Base-by-base conservation (phyloP, 2,329 filamentous ascomycete genomes). In the Aplosporella prunicola region DNA sequence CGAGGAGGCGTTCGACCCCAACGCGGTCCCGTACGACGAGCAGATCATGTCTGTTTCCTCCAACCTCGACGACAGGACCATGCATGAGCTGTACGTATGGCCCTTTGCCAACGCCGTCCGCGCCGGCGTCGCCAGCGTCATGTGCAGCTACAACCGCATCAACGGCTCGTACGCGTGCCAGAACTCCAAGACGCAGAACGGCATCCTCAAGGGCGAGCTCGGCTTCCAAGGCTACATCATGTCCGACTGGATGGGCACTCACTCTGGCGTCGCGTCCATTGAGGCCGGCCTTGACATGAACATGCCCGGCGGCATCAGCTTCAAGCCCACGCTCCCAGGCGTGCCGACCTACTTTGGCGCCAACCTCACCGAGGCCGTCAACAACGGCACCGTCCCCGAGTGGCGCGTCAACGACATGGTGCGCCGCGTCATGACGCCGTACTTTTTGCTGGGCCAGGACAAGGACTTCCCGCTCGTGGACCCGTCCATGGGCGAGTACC, bases 81-180 rank as follows among this genome's bases (percentile, higher is more conserved):
- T 86, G 52, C 82, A 86, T 49, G 82, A 87, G 56, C 58, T 85
- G 5, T 88, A 86, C 52, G 64, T 80, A 17, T 87, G 82, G 82
- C 82, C 82, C 0, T 88, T 87, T 51, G 79, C 73, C 17, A 80
- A 87, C 50, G 78, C 78, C 1, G 72, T 85, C 36, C 68, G 68
- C 39, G 80, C 80, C 7, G 79, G 80, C 9, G 78, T 81, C 31
- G 57, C 61, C 9, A 61, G 61, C 2, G 51, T 69, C 10, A 71
- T 71, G 67, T 69, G 65, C 52, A 55, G 44, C 3, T 67, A 65
- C 60, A 66, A 47, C 44, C 52, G 62, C 15, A 26, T 42, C 17
- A 39, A 42, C 39, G 39, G 61, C 31, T 61, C 60, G 1, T 66
- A 66, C 41, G 52, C 55, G 6, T 69, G 66, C 49, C 53, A 64